These are phyloP conservation scores for Suhomyces terraborum DNA, from an alignment of 1,139 yeast genomes.

Conservation along the genomic window DNA sequence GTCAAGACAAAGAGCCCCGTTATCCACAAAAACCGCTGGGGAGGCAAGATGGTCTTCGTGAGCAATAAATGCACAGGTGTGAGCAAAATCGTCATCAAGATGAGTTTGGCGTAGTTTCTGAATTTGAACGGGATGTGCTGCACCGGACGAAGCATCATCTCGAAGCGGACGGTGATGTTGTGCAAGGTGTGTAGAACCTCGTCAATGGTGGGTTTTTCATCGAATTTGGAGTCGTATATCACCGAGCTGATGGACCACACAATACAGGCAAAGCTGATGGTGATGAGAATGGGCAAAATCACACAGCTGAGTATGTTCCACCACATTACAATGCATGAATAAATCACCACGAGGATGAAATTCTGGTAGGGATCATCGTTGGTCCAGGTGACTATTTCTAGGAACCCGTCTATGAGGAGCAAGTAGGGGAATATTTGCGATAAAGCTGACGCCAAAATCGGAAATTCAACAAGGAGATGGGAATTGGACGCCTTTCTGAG, in stretches of 20 bases:
- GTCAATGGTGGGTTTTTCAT: conserved; percentile 57
- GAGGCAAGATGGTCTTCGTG: conserved; percentile 37
- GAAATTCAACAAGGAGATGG: conserved; percentile 43
- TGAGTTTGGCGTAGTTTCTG: conserved; percentile 33
- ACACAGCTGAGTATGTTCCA: conserved; percentile 43
- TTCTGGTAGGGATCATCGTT: conserved; percentile 53
- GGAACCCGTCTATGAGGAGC: conserved; percentile 43
- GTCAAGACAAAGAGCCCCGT: conserved; percentile 46
- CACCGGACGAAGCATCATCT: conserved; percentile 46
- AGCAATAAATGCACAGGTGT: conserved; percentile 52
- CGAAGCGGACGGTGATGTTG: conserved; percentile 50
- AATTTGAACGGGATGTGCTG: conserved; percentile 32
- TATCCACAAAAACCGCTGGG: conserved; percentile 39
- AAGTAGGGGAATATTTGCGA: conserved; percentile 52
- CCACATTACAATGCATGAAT: conserved; percentile 44
- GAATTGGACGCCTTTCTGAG: conserved; percentile 32
- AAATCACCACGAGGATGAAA: conserved; percentile 43
- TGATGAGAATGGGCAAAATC: conserved; percentile 41
- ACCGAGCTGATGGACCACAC: conserved; percentile 52
- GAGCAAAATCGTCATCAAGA: conserved; percentile 34
- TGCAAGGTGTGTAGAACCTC: conserved; percentile 55
- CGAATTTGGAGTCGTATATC: conserved; percentile 43
- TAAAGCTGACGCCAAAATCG: conserved; percentile 48
- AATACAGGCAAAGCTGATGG: conserved; percentile 38
- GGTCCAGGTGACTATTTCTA: conserved; percentile 58